Evolutionary conservation across 306 rosid species (phyloP).

Genomic region (Vigna trinervia): DNA sequence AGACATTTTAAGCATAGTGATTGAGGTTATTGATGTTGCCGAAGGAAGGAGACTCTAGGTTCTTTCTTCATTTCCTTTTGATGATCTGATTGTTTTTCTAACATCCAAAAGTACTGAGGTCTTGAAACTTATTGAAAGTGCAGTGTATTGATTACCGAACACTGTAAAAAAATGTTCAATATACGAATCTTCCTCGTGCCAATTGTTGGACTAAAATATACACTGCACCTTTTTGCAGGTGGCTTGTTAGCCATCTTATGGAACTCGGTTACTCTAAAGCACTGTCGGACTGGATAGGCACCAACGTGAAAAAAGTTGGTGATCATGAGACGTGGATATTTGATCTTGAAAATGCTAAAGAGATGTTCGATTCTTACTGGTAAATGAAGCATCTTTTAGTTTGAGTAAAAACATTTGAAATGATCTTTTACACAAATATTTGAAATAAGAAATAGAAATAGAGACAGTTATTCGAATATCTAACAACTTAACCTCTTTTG

Average conservation of each 20-base stretch:
- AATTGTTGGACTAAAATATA: conserved; percentile 30
- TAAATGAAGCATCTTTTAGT: conserved; percentile 41
- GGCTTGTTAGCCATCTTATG: conserved; percentile 90
- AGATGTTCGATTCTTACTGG: conserved; percentile 92
- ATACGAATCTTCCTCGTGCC: conserved; percentile 8
- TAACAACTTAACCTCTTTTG: background rate
- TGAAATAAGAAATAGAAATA: background rate
- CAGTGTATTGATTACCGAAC: background rate
- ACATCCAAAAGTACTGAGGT: background rate
- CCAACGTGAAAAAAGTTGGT: conserved; percentile 82
- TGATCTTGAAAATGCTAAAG: conserved; percentile 78
- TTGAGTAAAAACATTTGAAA: conserved; percentile 1
- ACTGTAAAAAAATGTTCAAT: conserved; percentile 5
- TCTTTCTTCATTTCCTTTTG: conserved; percentile 32
- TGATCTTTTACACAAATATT: background rate
- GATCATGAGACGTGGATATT: conserved; percentile 86
- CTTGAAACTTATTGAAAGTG: conserved; percentile 18
- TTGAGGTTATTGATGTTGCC: background rate
- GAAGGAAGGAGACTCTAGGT: conserved; percentile 1
- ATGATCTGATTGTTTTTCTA: conserved; percentile 27
- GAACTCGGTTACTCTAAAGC: conserved; percentile 89
- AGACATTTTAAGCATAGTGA: conserved; percentile 5
- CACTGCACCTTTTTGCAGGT: conserved; percentile 60
- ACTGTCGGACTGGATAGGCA: conserved; percentile 91
- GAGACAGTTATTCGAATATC: background rate